These are phyloP conservation scores for Leucocoprinus leucothites DNA, from an alignment of 768 basidiomycete species.

Conservation along the genomic window DNA sequence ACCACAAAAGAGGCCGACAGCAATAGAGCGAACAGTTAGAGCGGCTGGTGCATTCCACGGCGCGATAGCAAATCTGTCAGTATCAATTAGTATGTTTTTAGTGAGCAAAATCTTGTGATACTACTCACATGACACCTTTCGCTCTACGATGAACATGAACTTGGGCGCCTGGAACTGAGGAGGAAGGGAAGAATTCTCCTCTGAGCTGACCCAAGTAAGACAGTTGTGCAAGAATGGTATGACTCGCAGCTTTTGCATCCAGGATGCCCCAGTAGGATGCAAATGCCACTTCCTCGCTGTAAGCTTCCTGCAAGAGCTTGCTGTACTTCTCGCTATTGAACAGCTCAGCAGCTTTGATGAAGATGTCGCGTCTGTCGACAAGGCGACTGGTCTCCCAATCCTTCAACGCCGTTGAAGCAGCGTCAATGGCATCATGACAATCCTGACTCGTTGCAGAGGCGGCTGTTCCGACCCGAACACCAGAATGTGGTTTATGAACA, in stretches of 20 bases:
- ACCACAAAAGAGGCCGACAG: conserved; percentile 48
- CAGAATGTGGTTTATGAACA: conserved; percentile 40
- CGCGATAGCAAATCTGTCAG: conserved; percentile 49
- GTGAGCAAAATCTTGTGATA: too few species aligned
- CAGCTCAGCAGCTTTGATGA: conserved; percentile 47
- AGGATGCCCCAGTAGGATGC: conserved; percentile 22
- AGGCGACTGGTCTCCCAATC: conserved; percentile 42
- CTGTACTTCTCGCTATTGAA: conserved; percentile 39
- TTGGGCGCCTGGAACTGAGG: conserved; percentile 37
- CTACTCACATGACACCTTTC: conserved; percentile 48
- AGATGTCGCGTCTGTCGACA: conserved; percentile 37
- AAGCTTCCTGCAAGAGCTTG: conserved; percentile 26
- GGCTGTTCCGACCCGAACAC: conserved; percentile 38
- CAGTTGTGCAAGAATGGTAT: conserved; percentile 29
- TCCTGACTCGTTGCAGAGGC: conserved; percentile 46
- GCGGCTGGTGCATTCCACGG: conserved; percentile 55
- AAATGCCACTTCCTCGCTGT: conserved; percentile 39
- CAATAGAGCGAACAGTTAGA: conserved; percentile 42
- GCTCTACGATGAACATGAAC: conserved; percentile 45
- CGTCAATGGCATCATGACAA: conserved; percentile 41
- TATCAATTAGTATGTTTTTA: too few species aligned
- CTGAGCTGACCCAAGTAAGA: conserved; percentile 32
- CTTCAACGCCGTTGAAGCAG: conserved; percentile 42
- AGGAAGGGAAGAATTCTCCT: conserved; percentile 43
- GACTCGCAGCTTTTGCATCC: conserved; percentile 23